A percentile compares a stretch with the other conserved stretches of the same genome.
Evolutionary conservation across 805 yeast genomes (phyloP).

Genomic region (Jamesozyma jinghongensis): DNA sequence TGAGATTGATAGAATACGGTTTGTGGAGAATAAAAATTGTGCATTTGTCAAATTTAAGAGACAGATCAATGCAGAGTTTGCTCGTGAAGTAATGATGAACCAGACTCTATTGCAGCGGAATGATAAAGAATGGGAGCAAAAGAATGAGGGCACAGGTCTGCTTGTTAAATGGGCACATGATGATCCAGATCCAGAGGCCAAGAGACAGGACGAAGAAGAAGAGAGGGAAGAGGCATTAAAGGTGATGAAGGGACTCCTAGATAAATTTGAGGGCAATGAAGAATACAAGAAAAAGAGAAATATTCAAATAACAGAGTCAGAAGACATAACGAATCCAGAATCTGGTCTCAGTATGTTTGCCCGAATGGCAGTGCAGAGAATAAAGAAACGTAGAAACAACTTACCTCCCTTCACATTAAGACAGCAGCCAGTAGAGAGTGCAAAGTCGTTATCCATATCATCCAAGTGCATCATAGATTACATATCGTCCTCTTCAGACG

Average conservation of each 20-base stretch:
- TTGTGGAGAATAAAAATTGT: slow-evolving; percentile 51
- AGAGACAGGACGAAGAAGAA: slow-evolving; percentile 23
- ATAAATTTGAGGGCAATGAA: background rate
- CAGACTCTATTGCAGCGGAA: slow-evolving; percentile 49
- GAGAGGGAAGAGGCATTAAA: slow-evolving; percentile 18
- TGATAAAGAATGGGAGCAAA: slow-evolving; percentile 45
- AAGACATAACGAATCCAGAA: too few relatives aligned
- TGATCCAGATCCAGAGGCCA: slow-evolving; percentile 61
- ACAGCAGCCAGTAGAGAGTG: too few relatives aligned
- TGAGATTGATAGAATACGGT: slow-evolving; percentile 54
- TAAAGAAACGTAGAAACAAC: too few relatives aligned
- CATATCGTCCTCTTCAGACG: background rate
- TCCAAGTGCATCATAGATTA: background rate
- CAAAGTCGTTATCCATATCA: too few relatives aligned
- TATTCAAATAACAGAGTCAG: background rate
- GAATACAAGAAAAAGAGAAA: background rate
- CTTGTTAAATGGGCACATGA: slow-evolving; percentile 79
- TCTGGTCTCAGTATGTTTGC: background rate
- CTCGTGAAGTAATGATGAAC: slow-evolving; percentile 87
- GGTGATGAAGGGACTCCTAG: slow-evolving; percentile 8
- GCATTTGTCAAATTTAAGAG: slow-evolving; percentile 67
- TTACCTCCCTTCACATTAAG: too few relatives aligned
- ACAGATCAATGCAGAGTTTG: slow-evolving; percentile 82
- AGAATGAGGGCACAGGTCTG: slow-evolving; percentile 34
- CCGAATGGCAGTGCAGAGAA: background rate